These are phyloP conservation scores for Thermothelomyces thermophilus DNA, from an alignment of 2,329 filamentous ascomycete species.

Conservation along the genomic window DNA sequence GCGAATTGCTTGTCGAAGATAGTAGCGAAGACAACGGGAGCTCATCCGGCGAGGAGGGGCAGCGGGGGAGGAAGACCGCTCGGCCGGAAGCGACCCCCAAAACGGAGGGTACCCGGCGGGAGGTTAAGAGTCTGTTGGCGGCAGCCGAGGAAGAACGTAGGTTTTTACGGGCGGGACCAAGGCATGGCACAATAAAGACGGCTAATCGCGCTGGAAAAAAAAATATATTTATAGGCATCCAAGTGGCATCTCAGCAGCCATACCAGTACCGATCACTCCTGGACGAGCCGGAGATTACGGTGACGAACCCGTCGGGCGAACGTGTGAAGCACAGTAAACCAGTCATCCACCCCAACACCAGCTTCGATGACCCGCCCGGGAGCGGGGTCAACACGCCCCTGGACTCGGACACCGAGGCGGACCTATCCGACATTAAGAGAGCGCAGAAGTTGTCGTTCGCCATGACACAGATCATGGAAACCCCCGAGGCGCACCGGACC, in stretches of 20 bases:
- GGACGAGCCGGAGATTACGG: slow-evolving; percentile 58
- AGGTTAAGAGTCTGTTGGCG: slow-evolving; percentile 58
- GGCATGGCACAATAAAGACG: not conserved
- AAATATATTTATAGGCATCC: too few species aligned
- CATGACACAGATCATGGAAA: slow-evolving; percentile 72
- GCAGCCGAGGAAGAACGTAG: slow-evolving; percentile 73
- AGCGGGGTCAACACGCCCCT: slow-evolving; percentile 52
- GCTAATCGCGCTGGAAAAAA: slow-evolving; percentile 29
- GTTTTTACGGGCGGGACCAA: slow-evolving; percentile 29
- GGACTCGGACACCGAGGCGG: slow-evolving; percentile 80
- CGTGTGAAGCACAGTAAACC: slow-evolving; percentile 49
- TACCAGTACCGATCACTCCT: slow-evolving; percentile 59
- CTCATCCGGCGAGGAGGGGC: slow-evolving; percentile 61
- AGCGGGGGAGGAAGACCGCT: slow-evolving; percentile 52
- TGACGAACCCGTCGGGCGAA: slow-evolving; percentile 58
- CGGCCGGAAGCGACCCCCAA: slow-evolving; percentile 34
- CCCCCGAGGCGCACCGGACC: slow-evolving; percentile 69
- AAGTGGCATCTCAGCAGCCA: slow-evolving; percentile 45
- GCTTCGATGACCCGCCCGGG: slow-evolving; percentile 64
- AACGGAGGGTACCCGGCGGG: slow-evolving; percentile 28
- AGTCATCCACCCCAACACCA: slow-evolving; percentile 73
- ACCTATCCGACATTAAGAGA: slow-evolving; percentile 75
- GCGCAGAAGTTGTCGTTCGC: slow-evolving; percentile 80
- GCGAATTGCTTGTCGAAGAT: slow-evolving; percentile 57
- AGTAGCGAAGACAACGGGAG: slow-evolving; percentile 57